These are phyloP conservation scores for Geranomyces variabilis DNA, from an alignment of 192 early-diverging fungal species.

Conservation along the genomic window DNA sequence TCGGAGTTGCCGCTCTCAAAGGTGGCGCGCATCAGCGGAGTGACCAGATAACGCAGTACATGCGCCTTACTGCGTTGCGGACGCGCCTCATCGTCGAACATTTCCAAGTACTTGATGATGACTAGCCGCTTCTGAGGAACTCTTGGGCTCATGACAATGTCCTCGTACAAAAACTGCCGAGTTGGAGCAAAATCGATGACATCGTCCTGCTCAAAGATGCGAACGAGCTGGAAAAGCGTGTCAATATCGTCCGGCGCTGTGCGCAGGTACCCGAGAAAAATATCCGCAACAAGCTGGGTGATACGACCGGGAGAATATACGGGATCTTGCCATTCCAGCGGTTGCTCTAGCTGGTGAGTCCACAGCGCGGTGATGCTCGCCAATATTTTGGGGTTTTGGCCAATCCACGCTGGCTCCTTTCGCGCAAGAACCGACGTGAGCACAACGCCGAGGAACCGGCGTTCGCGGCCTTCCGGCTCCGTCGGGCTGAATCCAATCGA, in stretches of 20 bases:
- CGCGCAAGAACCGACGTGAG: slow-evolving; percentile 32
- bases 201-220: slow-evolving; percentile 69
- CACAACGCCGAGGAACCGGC: slow-evolving; percentile 28
- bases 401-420: slow-evolving; percentile 45
- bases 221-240: slow-evolving; percentile 74
- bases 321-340: slow-evolving; percentile 22
- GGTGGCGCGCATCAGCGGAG: slow-evolving; percentile 78
- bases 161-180: slow-evolving; percentile 71
- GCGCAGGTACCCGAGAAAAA: slow-evolving; percentile 71
- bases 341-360: slow-evolving; percentile 26
- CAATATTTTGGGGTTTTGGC: slow-evolving; percentile 38
- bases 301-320: slow-evolving; percentile 40
- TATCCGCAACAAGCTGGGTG: slow-evolving; percentile 67
- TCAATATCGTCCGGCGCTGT: slow-evolving; percentile 67
- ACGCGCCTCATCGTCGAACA: slow-evolving; percentile 63
- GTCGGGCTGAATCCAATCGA: slow-evolving; percentile 23
- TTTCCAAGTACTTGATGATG: slow-evolving; percentile 75
- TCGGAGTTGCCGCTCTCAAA: slow-evolving; percentile 57
- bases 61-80: slow-evolving; percentile 72
- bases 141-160: slow-evolving; percentile 41
- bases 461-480: not conserved
- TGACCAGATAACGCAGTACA: slow-evolving; percentile 78
- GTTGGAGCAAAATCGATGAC: slow-evolving; percentile 64
- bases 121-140: slow-evolving; percentile 70
- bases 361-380: slow-evolving; percentile 33